Evolutionary conservation across 2,329 filamentous ascomycete genomes (phyloP).

Genomic region (Dothideomycetes sp.): DNA sequence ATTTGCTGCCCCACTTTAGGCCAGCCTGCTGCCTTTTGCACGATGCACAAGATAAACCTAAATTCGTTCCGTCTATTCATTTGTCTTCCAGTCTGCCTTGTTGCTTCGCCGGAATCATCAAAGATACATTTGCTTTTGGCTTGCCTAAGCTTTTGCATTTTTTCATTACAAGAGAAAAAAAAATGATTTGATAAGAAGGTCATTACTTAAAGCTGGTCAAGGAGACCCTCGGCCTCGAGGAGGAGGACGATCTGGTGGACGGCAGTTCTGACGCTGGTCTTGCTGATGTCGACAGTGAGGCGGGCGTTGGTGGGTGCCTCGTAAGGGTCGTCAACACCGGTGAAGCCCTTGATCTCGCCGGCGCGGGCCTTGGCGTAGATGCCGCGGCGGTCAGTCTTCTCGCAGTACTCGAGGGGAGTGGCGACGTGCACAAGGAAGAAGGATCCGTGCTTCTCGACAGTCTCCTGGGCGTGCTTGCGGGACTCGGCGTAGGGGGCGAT

Average conservation of each 20-base stretch:
- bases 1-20: too few relatives aligned
- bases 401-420: constrained; percentile 81
- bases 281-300: constrained; percentile 73
- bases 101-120: too few relatives aligned
- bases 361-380: constrained; percentile 74
- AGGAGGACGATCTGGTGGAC: constrained; percentile 95
- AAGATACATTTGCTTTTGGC: background rate
- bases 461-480: constrained; percentile 66
- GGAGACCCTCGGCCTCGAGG: constrained; percentile 77
- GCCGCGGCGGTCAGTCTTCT: constrained; percentile 89
- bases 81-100: too few relatives aligned
- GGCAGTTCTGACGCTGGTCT: constrained; percentile 79
- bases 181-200: background rate
- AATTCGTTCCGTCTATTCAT: too few relatives aligned
- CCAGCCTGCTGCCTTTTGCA: too few relatives aligned
- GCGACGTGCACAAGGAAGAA: constrained; percentile 96
- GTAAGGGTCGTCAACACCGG: constrained; percentile 94
- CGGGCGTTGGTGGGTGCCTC: constrained; percentile 74
- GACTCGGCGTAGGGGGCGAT: constrained; percentile 86
- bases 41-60: too few relatives aligned
- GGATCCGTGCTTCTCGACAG: constrained; percentile 76
- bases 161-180: background rate
- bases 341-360: constrained; percentile 96
- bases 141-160: background rate
- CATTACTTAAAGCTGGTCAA: constrained; percentile 51